Base-by-base conservation (phyloP, 2,329 filamentous ascomycete species). In the Cladorrhinum sp. region DNA sequence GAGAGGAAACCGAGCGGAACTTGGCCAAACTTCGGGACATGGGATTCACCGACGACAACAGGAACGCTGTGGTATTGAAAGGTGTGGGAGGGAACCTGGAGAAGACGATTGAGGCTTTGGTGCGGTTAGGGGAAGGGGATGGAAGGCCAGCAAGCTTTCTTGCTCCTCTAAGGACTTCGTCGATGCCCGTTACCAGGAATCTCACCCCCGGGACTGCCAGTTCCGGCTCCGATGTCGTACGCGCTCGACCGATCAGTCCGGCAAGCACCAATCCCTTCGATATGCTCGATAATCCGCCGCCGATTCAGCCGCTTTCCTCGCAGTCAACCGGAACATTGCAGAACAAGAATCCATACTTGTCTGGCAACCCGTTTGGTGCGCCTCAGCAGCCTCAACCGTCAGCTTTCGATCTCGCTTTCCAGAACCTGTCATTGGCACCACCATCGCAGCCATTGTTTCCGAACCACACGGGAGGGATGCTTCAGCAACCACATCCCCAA, bases 61-160 rank as follows among this genome's bases (percentile, higher is more conserved):
- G 90, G 62, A 98, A 97, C 70, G 81, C 86, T 3, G 86, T 89
- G 57, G 86, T 97, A 24, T 77, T 99, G 18, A 93, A 92, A 72
- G 89, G 90, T 2, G 82, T 96, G 28, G 87, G 89, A 70, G 93
- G 94, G 3, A 93, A 95, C 70, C 72, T 99, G 61, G 92, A 97
- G 67, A 89, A 86, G 73, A 87, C 94, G 0, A 86, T 98, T 50
- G 94, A 98, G 74, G 86, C 91, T 18, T 76, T 99, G 69, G 86
- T 95, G 60, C 85, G 92, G 66, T 76, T 97, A 42, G 94, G 93
- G 24, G 92, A 96, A 71, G 87, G 86, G 30, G 61, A 65, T 16
- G 65, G 64, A 8, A 66, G 67, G 16, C 64, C 66, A 2, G 59
- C 65, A 1, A 48, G 65, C 3, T 59, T 64, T 2, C 69, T 79